A percentile compares a stretch with the other conserved stretches of the same genome.
Evolutionary conservation across 495 filamentous ascomycete genomes (phyloP).

Genomic region (Cercophora scortea): DNA sequence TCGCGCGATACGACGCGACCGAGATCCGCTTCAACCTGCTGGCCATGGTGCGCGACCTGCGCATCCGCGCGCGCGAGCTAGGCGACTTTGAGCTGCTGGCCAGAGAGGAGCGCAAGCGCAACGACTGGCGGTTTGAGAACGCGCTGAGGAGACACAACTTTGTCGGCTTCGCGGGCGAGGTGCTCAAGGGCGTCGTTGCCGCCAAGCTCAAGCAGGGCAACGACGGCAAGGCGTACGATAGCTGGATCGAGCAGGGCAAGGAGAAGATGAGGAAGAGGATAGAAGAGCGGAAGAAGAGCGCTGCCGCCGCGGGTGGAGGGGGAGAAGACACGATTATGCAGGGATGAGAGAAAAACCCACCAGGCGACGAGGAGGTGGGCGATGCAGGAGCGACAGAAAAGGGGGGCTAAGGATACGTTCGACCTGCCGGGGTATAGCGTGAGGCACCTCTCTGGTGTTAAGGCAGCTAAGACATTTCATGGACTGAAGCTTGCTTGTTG

Average conservation of each 20-base stretch:
- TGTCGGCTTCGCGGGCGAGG: constrained; percentile 88
- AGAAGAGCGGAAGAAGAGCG: constrained; percentile 36
- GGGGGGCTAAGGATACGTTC: no score
- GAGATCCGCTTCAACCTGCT: constrained; percentile 96
- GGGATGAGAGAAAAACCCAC: constrained; percentile 15
- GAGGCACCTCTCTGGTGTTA: no score
- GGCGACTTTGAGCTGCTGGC: constrained; percentile 73
- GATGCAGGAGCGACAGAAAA: no score
- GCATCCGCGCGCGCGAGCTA: constrained; percentile 66
- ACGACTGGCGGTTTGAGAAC: constrained; percentile 93
- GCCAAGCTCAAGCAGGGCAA: constrained; percentile 55
- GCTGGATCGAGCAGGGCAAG: constrained; percentile 76
- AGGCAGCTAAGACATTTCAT: no score
- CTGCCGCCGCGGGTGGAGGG: constrained; percentile 19
- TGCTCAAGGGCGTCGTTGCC: constrained; percentile 74
- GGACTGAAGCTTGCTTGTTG: no score
- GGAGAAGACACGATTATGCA: constrained; percentile 38
- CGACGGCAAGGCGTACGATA: constrained; percentile 53
- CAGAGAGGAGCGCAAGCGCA: constrained; percentile 76
- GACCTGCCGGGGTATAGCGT: no score
- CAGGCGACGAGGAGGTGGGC: neutral
- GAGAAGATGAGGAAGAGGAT: constrained; percentile 60
- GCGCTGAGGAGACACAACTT: constrained; percentile 90
- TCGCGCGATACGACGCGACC: constrained; percentile 72
- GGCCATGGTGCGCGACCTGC: constrained; percentile 78